Evolutionary conservation across 1,139 yeast genomes (phyloP).

Genomic region (Yarrowia galli): DNA sequence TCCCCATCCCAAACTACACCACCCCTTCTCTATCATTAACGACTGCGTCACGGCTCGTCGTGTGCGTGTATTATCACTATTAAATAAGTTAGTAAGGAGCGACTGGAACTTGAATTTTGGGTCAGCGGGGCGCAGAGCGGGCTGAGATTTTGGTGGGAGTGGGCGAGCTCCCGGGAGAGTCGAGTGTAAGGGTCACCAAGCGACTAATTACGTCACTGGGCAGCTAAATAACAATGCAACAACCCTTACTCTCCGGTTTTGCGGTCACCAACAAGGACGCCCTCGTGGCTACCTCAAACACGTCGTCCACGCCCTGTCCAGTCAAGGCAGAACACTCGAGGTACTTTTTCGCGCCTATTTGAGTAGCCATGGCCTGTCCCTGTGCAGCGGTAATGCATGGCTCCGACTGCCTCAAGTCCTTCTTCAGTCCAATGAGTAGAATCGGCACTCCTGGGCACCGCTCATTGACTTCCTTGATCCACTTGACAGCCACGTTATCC

Average conservation of each 20-base stretch:
- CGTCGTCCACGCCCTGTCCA: slow-evolving; percentile 90
- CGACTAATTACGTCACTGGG: too few species aligned
- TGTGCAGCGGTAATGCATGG: slow-evolving; percentile 73
- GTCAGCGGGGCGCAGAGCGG: background rate
- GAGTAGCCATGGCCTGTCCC: slow-evolving; percentile 84
- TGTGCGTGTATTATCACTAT: slow-evolving; percentile 22
- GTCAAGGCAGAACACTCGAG: slow-evolving; percentile 94
- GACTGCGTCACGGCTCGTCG: background rate
- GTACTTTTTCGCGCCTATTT: slow-evolving; percentile 85
- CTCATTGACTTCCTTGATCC: slow-evolving; percentile 81
- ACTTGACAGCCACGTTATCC: slow-evolving; percentile 65
- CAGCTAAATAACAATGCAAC: slow-evolving; percentile 13
- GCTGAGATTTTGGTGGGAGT: background rate
- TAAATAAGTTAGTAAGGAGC: slow-evolving; percentile 36
- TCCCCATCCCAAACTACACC: too few species aligned
- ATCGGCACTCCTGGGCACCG: slow-evolving; percentile 83
- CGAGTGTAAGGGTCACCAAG: too few species aligned
- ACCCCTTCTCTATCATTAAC: background rate
- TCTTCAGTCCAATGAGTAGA: slow-evolving; percentile 88
- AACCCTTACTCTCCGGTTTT: slow-evolving; percentile 2
- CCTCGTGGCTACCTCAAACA: slow-evolving; percentile 87
- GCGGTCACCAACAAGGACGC: slow-evolving; percentile 58
- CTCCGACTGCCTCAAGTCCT: slow-evolving; percentile 80
- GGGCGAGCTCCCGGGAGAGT: too few species aligned
- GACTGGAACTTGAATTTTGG: slow-evolving; percentile 26